Percentiles rank a stretch among this genome's conserved stretches.
Evolutionary conservation across 2,329 filamentous ascomycete genomes (phyloP).

Genomic region (Epichloe festucae): DNA sequence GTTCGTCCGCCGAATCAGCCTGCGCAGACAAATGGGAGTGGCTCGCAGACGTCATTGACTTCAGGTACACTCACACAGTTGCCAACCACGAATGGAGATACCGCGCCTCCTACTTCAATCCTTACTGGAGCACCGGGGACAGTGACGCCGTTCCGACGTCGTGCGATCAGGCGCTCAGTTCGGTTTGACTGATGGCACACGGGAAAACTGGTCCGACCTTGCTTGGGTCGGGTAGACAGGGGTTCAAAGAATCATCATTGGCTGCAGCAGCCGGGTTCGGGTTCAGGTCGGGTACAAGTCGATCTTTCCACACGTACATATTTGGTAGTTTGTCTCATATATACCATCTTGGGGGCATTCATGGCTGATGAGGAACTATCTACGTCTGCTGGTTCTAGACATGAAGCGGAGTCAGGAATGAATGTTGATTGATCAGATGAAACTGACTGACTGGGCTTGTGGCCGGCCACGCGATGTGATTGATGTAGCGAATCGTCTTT

Average conservation of each 20-base stretch:
- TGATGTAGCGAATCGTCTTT: no score
- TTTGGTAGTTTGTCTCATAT: background rate
- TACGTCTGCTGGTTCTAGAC: background rate
- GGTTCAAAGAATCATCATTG: no score
- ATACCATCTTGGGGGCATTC: background rate
- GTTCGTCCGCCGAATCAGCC: background rate
- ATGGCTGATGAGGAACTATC: background rate
- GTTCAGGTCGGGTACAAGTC: background rate
- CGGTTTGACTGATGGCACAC: background rate
- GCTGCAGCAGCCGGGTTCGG: no score
- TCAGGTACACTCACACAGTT: no score
- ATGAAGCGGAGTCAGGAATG: background rate
- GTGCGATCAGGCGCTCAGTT: background rate
- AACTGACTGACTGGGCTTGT: background rate
- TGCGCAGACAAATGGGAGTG: background rate
- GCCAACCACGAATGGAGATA: no score
- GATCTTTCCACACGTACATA: conserved; percentile 3
- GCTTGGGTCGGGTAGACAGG: no score
- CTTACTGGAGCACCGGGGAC: no score
- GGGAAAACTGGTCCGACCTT: no score
- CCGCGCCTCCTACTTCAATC: no score
- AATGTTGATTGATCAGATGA: background rate
- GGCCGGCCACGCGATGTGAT: no score
- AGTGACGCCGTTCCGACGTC: background rate
- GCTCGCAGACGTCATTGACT: no score